A percentile compares a stretch with the other conserved stretches of the same genome.
These are phyloP conservation scores for Athelia psychrophila DNA, from an alignment of 1,284 basidiomycete species.

Conservation along the genomic window DNA sequence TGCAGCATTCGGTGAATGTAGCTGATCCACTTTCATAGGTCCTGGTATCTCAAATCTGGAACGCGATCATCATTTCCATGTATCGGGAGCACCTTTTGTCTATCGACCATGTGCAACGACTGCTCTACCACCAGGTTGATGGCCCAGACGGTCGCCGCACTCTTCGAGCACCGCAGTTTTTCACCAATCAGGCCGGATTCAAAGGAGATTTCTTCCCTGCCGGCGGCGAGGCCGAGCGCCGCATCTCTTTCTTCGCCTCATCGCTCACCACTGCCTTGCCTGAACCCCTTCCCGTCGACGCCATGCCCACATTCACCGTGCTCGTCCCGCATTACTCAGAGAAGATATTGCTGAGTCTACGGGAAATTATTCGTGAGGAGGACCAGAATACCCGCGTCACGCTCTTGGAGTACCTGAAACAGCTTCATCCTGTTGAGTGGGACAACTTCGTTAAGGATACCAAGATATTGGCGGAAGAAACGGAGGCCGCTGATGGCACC, in stretches of 20 bases:
- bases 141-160: slow-evolving; percentile 83
- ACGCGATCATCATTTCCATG: slow-evolving; percentile 98
- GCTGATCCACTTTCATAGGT: slow-evolving; percentile 44
- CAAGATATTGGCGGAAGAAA: slow-evolving; percentile 97
- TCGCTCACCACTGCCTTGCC: slow-evolving; percentile 92
- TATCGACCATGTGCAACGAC: slow-evolving; percentile 92
- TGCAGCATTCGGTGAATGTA: slow-evolving; percentile 9
- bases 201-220: slow-evolving; percentile 89
- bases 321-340: slow-evolving; percentile 97
- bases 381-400: slow-evolving; percentile 96
- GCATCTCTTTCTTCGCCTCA: slow-evolving; percentile 96
- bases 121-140: slow-evolving; percentile 93
- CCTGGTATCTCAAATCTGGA: slow-evolving; percentile 96
- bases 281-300: slow-evolving; percentile 90
- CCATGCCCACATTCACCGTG: slow-evolving; percentile 97
- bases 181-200: slow-evolving; percentile 81
- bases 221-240: slow-evolving; percentile 92
- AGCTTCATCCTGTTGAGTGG: slow-evolving; percentile 99
- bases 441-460: slow-evolving; percentile 99
- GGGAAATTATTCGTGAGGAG: slow-evolving; percentile 96
- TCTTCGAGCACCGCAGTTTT: slow-evolving; percentile 92
- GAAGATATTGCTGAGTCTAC: slow-evolving; percentile 90
- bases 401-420: slow-evolving; percentile 95
- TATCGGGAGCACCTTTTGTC: slow-evolving; percentile 95
- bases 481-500: slow-evolving; percentile 58